These are phyloP conservation scores for Thermothelomyces thermophilus DNA, from an alignment of 2,329 filamentous ascomycete genomes.

Conservation along the genomic window DNA sequence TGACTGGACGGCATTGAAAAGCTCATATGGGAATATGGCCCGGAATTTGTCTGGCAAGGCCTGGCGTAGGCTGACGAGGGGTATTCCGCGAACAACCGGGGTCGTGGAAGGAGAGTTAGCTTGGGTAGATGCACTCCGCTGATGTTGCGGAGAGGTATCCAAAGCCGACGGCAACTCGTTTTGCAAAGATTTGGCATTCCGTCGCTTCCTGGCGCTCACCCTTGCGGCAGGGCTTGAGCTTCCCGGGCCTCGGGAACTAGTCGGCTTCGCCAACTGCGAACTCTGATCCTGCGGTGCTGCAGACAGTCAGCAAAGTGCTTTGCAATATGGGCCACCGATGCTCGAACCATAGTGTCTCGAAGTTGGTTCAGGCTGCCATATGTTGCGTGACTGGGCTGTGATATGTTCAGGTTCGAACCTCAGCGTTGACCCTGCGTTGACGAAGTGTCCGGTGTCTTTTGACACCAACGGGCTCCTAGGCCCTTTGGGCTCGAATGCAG, in stretches of 20 bases:
- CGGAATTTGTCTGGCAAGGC: conserved; percentile 64
- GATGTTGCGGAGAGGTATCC: not conserved
- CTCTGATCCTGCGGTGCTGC: not conserved
- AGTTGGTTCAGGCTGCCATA: not conserved
- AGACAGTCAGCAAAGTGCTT: not conserved
- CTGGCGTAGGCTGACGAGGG: conserved; percentile 37
- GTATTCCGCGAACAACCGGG: conserved; percentile 35
- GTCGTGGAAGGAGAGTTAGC: conserved; percentile 15
- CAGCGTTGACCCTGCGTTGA: not conserved
- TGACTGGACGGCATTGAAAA: conserved; percentile 80
- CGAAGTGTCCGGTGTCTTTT: not conserved
- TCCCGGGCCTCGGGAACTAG: not conserved
- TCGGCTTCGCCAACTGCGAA: not conserved
- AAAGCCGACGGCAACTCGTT: too few relatives aligned
- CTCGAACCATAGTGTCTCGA: conserved; percentile 4
- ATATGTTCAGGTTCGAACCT: not conserved
- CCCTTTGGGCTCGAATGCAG: not conserved
- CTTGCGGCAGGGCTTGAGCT: conserved; percentile 19
- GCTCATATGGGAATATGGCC: conserved; percentile 62
- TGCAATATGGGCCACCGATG: not conserved
- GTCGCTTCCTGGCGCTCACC: conserved; percentile 10
- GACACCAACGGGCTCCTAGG: not conserved
- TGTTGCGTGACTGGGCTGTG: not conserved
- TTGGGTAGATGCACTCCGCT: not conserved
- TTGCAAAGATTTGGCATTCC: too few relatives aligned